Base-by-base conservation (phyloP, 1,284 basidiomycete genomes). In the Ganoderma leucocontextum region DNA sequence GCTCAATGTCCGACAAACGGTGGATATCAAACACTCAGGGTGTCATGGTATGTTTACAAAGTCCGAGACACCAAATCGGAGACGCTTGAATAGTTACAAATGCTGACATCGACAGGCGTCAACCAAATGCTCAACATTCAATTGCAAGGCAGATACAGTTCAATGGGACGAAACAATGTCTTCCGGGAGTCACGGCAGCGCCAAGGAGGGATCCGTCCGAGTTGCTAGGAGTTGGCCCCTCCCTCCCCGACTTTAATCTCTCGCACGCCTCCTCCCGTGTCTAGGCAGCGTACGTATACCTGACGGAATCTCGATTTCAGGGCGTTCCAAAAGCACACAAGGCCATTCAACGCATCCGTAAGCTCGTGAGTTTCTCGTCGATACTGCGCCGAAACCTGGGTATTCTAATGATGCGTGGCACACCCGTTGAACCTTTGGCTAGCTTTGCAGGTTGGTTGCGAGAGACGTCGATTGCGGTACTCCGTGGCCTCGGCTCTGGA, bases 151-250 rank as follows among this genome's bases (percentile, higher is more conserved):
- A 52, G 47, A 22, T 29, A 29, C 29, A 52, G 47, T 22, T 52
- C 47, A 52, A 38, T 15, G 35, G 22, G 22, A 52, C 47, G 49
- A 57, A 47, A 25, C 63, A 66, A 35, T 17, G 22, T 33, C 60
- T 60, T 66, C 71, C 71, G 69, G 71, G 65, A 72, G 67, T 65
- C 69, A 64, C 71, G 71, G 71, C 66, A 41, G 71, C 71, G 71
- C 71, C 64, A 70, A 66, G 36, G 35, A n/a, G 22, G 47, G 25
- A 35, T 4, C 19, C 33, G 19, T 38, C 55, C 55, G 55, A 58
- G 35, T 36, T 60, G 39, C 38, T 38, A 42, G 55, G 55, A 60
- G 36, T 29, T 41, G 58, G 13, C 22, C n/a, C 13, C 38, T 25
- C 22, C n/a, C 58, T 22, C 58, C 38, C 36, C 47, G 22, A 52